A percentile compares a stretch with the other conserved stretches of the same genome.
These are phyloP conservation scores for Globisporangium viniferum DNA, from an alignment of 352 stramenopile genomes.

Conservation along the genomic window DNA sequence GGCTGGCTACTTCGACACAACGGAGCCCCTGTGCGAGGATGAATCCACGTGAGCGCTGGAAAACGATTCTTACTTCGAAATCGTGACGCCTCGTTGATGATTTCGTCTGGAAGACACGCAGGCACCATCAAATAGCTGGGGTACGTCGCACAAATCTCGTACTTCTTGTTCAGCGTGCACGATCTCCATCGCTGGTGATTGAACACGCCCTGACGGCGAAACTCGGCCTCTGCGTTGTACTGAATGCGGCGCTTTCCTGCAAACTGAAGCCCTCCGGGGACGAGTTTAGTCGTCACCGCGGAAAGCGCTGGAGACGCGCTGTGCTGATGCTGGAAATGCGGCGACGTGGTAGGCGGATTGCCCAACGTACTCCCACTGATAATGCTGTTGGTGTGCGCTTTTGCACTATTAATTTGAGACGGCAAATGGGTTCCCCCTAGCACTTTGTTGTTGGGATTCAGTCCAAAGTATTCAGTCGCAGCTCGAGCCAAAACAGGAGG, in stretches of 20 bases:
- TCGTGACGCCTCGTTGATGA: slow-evolving; percentile 53
- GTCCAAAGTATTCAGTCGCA: slow-evolving; percentile 28
- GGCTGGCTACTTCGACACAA: slow-evolving; percentile 94
- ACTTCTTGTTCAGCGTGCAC: slow-evolving; percentile 61
- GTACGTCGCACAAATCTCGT: slow-evolving; percentile 73
- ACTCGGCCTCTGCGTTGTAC: slow-evolving; percentile 66
- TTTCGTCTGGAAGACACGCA: slow-evolving; percentile 54
- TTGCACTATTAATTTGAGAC: background rate
- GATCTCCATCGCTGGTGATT: slow-evolving; percentile 66
- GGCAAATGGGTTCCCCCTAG: background rate
- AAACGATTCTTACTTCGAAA: slow-evolving; percentile 82
- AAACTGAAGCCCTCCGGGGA: slow-evolving; percentile 24
- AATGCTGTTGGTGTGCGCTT: background rate
- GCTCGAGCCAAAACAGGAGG: slow-evolving; percentile 24
- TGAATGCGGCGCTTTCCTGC: slow-evolving; percentile 60
- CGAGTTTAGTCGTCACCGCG: slow-evolving; percentile 9
- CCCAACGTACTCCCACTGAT: background rate
- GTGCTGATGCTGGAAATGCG: slow-evolving; percentile 41
- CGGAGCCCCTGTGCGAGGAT: slow-evolving; percentile 83
- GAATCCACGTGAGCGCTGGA: slow-evolving; percentile 89
- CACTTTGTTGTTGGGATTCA: slow-evolving; percentile 6
- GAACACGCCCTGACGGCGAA: slow-evolving; percentile 53
- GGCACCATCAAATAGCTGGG: slow-evolving; percentile 73
- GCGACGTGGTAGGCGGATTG: slow-evolving; percentile 1
- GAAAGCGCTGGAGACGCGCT: slow-evolving; percentile 28